phyloP scores from a whole-genome alignment of 306 rosid species.

The Prunus mongolica region DNA sequence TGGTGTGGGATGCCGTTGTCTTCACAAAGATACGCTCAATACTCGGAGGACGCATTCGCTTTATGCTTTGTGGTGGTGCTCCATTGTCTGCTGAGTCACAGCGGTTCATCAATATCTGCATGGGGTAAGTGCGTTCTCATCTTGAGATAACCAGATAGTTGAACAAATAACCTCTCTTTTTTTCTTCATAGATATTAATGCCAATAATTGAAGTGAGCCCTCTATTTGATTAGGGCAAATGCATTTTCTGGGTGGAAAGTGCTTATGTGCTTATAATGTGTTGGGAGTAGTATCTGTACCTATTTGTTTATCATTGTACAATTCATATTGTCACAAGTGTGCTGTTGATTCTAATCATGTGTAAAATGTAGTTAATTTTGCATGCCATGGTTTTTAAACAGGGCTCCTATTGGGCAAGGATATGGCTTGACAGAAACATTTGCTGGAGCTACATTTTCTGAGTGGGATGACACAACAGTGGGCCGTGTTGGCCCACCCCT shows the following conservation, averaged over 20 bases:
- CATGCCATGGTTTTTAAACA: constrained; percentile 23
- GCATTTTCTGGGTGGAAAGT: neutral
- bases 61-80: constrained; percentile 91
- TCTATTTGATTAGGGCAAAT: neutral
- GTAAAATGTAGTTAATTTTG: neutral
- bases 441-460: constrained; percentile 93
- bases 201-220: neutral
- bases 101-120: constrained; percentile 80
- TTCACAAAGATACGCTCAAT: constrained; percentile 52
- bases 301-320: neutral
- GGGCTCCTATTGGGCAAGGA: constrained; percentile 95
- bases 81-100: constrained; percentile 85
- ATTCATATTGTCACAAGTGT: neutral
- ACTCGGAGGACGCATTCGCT: constrained; percentile 73
- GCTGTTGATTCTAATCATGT: neutral
- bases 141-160: neutral
- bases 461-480: constrained; percentile 73
- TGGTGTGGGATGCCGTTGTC: constrained; percentile 65
- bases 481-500: constrained; percentile 98
- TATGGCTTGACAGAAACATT: constrained; percentile 97
- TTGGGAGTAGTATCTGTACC: neutral
- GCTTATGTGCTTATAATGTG: neutral
- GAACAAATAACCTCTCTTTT: neutral
- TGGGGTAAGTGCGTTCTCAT: constrained; percentile 56
- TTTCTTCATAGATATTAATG: neutral